Conservation (phyloP, 805 yeast species). For the Ogataea sp. region DNA sequence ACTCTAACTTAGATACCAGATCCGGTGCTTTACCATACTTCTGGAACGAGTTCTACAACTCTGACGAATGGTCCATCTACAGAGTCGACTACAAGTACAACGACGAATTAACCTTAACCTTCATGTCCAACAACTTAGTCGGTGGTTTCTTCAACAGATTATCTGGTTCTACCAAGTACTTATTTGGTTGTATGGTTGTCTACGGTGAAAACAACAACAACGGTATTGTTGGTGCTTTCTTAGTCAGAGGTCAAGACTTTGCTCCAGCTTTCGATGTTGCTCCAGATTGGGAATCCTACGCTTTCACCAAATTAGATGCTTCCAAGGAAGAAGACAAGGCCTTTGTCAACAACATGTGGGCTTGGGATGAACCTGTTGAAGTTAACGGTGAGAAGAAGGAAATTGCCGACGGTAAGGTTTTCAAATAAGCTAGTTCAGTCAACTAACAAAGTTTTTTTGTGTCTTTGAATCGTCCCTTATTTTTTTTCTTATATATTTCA, state of each 20-base stretch:
- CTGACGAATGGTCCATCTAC: conserved; percentile 91
- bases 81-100: conserved; percentile 95
- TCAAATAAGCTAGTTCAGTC: conserved; percentile 53
- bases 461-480: too few species aligned
- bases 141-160: conserved; percentile 98
- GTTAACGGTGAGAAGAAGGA: conserved; percentile 76
- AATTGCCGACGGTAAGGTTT: conserved; percentile 96
- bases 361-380: conserved; percentile 93
- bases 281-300: conserved; percentile 97
- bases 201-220: conserved; percentile 98
- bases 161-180: conserved; percentile 82
- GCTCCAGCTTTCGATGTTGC: conserved; percentile 95
- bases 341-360: conserved; percentile 86
- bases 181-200: conserved; percentile 91
- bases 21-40: conserved; percentile 92
- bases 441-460: not conserved
- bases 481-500: too few species aligned
- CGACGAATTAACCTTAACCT: conserved; percentile 88
- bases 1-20: conserved; percentile 97
- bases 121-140: conserved; percentile 96
- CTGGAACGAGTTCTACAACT: conserved; percentile 87
- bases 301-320: conserved; percentile 75
- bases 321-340: conserved; percentile 68
- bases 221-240: conserved; percentile 92
- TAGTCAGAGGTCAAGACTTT: conserved; percentile 90